Evolutionary conservation across 2,329 filamentous ascomycete species (phyloP), one percentile per base, ranked within the genome.

Genomic region (Aspergillus glaucus): DNA sequence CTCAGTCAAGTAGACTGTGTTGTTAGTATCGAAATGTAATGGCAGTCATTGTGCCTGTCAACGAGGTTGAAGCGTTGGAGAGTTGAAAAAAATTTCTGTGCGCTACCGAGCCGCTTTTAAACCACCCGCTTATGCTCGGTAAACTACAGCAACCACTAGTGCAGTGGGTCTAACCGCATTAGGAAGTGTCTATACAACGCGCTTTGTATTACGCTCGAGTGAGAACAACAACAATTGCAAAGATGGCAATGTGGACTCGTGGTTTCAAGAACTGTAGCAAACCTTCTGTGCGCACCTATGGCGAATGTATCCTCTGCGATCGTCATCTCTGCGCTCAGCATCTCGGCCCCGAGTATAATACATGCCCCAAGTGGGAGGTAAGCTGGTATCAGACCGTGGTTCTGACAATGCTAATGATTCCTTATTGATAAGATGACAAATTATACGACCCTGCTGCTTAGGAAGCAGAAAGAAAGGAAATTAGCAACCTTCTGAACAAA

Each of bases 291-390:
- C 69, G 69, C 39, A 64, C 39, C 43, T 49, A 62, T 26, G 70
- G 69, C 12, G 63, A 68, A 43, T 75, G 69, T 30, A 47, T 68
- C 8, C 59, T 74, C n/a, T 74, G 70, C 52, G 19, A 55, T 37
- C 65, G 62, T 15, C 69, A 72, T 60, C 54, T 73, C 45, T 73
- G 15, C 15, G 15, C 15, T 15, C 15, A 15, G 15, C 69, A 72
- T 60, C 54, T 73, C 45, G 73, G 69, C 41, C 49, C 59, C 30
- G 44, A 53, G 14, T 62, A 63, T 48, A 70, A 74, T 50, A 57
- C 37, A 28, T 75, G 56, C 61, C 68, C 47, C 50, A 53, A 15
- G 49, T 73, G 66, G 66, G 61, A 69, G 62, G 68, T 70, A 28
- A 56, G 64, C n/a, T 24, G 17, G 3, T 47, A 8, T 12, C 24